Evolutionary conservation across 805 yeast genomes (phyloP).

Genomic region (Cyberlindnera misumaiensis): DNA sequence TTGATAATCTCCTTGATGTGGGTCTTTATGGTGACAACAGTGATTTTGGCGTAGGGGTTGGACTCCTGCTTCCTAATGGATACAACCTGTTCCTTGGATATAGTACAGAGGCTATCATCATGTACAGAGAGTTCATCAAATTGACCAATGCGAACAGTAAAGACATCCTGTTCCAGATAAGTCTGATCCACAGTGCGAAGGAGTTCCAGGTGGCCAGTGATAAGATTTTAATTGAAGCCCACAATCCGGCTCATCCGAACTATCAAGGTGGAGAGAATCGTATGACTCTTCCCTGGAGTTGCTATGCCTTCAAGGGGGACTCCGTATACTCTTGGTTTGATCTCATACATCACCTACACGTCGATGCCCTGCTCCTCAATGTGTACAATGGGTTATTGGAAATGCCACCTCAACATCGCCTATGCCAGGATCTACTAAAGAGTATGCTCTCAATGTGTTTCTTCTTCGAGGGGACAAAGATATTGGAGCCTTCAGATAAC

Average conservation of each 20-base stretch:
- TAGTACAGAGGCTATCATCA: constrained; percentile 22
- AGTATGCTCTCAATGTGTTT: constrained; percentile 16
- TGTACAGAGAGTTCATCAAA: constrained; percentile 22
- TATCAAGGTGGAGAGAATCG: constrained; percentile 4
- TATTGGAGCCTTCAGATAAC: constrained; percentile 11
- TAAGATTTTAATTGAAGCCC: constrained; percentile 8
- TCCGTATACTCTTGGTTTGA: constrained; percentile 23
- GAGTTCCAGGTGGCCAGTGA: constrained; percentile 19
- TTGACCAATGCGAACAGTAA: constrained; percentile 12
- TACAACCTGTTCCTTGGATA: constrained; percentile 24
- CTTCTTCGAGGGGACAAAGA: constrained; percentile 8
- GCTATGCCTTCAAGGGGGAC: constrained; percentile 16
- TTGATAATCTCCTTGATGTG: constrained; percentile 27
- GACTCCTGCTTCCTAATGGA: constrained; percentile 21
- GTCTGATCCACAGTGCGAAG: constrained; percentile 23
- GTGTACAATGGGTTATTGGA: constrained; percentile 26
- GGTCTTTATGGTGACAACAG: constrained; percentile 19
- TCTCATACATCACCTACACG: constrained; percentile 27
- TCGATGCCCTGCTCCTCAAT: constrained; percentile 29
- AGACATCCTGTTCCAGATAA: constrained; percentile 18
- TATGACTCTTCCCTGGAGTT: constrained; percentile 12
- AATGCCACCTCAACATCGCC: constrained; percentile 23
- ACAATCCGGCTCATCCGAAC: constrained; percentile 18
- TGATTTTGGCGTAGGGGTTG: constrained; percentile 17
- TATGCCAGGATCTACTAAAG: constrained; percentile 14